Evolutionary conservation across 192 early-diverging fungal genomes (phyloP).

Genomic region (Coemansia sp.): DNA sequence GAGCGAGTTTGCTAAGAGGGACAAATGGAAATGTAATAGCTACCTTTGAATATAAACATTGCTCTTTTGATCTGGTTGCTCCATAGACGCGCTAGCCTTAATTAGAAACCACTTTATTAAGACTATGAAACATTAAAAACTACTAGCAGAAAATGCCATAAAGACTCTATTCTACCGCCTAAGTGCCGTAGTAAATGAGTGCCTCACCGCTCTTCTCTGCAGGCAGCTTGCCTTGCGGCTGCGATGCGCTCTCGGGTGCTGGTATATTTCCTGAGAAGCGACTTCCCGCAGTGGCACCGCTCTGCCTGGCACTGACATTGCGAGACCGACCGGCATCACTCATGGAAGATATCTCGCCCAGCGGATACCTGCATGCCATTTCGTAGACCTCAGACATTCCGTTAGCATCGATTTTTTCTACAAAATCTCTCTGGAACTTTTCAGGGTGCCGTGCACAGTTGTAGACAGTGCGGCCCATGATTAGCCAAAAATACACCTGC

Average conservation of each 20-base stretch:
- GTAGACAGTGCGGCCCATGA: slow-evolving; percentile 33
- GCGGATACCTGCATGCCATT: slow-evolving; percentile 27
- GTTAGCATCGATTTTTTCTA: slow-evolving; percentile 23
- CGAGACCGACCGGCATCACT: slow-evolving; percentile 26
- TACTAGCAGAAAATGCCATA: neutral
- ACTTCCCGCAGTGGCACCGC: slow-evolving; percentile 8
- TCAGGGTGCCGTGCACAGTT: slow-evolving; percentile 13
- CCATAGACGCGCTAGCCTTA: too few species aligned
- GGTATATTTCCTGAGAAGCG: slow-evolving; percentile 21
- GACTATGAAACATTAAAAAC: neutral
- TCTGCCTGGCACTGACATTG: slow-evolving; percentile 15
- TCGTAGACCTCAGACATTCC: slow-evolving; percentile 36
- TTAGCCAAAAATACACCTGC: slow-evolving; percentile 42
- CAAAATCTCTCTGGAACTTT: slow-evolving; percentile 20
- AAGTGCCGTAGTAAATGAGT: slow-evolving; percentile 7
- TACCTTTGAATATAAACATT: neutral
- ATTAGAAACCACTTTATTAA: neutral
- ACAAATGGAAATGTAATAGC: neutral
- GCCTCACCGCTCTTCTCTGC: neutral
- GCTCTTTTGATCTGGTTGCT: too few species aligned
- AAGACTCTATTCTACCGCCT: neutral
- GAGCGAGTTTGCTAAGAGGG: neutral
- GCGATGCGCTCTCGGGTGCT: neutral
- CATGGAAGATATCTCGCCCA: slow-evolving; percentile 33
- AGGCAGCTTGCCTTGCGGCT: neutral